Base-by-base conservation (phyloP, 1,139 yeast species). In the Candida gigantensis region DNA sequence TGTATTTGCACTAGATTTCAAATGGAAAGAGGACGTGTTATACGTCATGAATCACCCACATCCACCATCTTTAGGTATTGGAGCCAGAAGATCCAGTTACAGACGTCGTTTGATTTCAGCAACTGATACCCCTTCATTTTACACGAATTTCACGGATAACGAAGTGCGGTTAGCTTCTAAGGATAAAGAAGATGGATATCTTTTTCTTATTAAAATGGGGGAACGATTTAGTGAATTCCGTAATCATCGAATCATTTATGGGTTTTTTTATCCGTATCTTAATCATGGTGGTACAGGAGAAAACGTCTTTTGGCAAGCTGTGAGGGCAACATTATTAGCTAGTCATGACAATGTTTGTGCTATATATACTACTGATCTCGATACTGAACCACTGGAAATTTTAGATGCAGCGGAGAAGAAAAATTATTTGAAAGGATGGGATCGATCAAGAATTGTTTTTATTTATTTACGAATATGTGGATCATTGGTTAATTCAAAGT, bases 241-340 rank as follows among this genome's bases (percentile, higher is more conserved):
- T 5, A 55, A 50, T 27, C 60, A 83, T 29, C 65, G 56, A 34
- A 46, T 68, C 13, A 56, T 87, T 13, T 84, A 68, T 52, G 99
- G 97, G 5, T 90, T 86, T 55, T 89, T 92, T 68, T 98, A 94
- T 60, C 98, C 98, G 0, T 86, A 84, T 51, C 90, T 96, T 46
- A 87, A 87, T 57, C 94, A 96, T 32, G 96, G 96, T 25, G 98
- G 98, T 13, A 98, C 98, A 26, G 99, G 99, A 16, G 99, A 94
- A 58, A 76, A 95, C 35, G 98, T 94, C 0, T 68, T 94, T 31
- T 94, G 98, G 98, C 89, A 87, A 39, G 96, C 97, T 0, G 87
- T 92, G 5, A 73, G 78, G 47, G 74, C 84, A 17, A 86, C 96
- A 0, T 65, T 90, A 42, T 51, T 60, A 8, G 65, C 71, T 25